These are phyloP conservation scores for Parathielavia appendiculata DNA, from an alignment of 495 filamentous ascomycete genomes.

Conservation along the genomic window DNA sequence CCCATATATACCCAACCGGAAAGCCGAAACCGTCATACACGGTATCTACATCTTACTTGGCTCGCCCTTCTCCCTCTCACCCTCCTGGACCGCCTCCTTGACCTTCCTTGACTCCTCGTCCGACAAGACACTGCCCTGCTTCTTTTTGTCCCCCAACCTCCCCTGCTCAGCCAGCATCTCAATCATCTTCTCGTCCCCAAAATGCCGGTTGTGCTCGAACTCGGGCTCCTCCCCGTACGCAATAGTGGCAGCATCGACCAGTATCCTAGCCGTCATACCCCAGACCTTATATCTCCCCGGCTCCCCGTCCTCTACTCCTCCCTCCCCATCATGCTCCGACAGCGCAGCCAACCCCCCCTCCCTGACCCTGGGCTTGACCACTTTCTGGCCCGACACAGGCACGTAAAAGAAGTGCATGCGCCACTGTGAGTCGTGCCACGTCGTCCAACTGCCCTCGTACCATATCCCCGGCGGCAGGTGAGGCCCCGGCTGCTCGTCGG, in stretches of 20 bases:
- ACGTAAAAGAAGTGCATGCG: conserved; percentile 88
- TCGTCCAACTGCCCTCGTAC: conserved; percentile 64
- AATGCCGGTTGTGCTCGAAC: conserved; percentile 73
- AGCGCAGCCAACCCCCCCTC: conserved; percentile 30
- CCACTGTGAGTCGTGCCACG: conserved; percentile 59
- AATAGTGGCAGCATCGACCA: conserved; percentile 78
- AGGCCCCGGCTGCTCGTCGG: conserved; percentile 47
- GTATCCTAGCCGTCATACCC: conserved; percentile 85
- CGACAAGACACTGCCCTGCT: conserved; percentile 50
- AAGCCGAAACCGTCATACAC: neutral
- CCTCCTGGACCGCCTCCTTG: conserved; percentile 35
- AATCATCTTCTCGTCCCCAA: conserved; percentile 78
- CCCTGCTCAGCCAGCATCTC: conserved; percentile 55
- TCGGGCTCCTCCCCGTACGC: conserved; percentile 77
- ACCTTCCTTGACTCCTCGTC: conserved; percentile 54
- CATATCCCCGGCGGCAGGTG: conserved; percentile 56
- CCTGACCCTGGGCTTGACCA: conserved; percentile 49
- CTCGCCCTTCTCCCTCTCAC: conserved; percentile 9
- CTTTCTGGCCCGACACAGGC: conserved; percentile 56
- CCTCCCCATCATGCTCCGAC: conserved; percentile 23
- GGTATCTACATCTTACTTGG: conserved; percentile 18
- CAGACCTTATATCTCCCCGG: conserved; percentile 69
- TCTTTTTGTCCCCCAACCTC: conserved; percentile 52
- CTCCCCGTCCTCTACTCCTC: conserved; percentile 20
- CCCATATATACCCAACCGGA: neutral